These are phyloP conservation scores for Viola pubescens DNA, from an alignment of 441 rosid species.

Conservation along the genomic window DNA sequence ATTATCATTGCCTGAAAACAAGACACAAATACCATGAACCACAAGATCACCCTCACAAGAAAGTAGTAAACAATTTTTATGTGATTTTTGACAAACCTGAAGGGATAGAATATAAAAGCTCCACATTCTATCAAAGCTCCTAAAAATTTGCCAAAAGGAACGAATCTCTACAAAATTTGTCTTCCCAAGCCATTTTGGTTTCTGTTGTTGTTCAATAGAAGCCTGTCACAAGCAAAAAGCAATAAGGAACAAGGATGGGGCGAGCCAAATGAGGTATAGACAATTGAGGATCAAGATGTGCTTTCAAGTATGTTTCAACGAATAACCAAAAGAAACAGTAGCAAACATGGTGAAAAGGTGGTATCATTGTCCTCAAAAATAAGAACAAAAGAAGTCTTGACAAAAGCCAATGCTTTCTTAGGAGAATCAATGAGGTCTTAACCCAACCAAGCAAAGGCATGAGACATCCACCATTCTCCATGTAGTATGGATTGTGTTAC, in stretches of 20 bases:
- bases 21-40: slow-evolving; percentile 13
- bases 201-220: slow-evolving; percentile 28
- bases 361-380: too few species aligned
- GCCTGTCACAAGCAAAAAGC: slow-evolving; percentile 33
- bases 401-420: too few species aligned
- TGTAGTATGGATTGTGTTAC: too few species aligned
- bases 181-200: slow-evolving; percentile 79
- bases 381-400: too few species aligned
- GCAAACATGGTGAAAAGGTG: too few species aligned
- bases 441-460: too few species aligned
- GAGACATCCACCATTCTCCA: too few species aligned
- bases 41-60: slow-evolving; percentile 6
- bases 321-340: too few species aligned
- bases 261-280: neutral
- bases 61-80: slow-evolving; percentile 2
- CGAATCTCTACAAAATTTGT: slow-evolving; percentile 90
- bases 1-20: slow-evolving; percentile 80
- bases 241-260: slow-evolving; percentile 8
- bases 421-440: too few species aligned
- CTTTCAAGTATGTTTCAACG: too few species aligned
- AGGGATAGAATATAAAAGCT: slow-evolving; percentile 82
- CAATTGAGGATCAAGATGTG: too few species aligned
- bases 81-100: slow-evolving; percentile 49
- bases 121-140: slow-evolving; percentile 99
- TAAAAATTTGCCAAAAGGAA: slow-evolving; percentile 94